Percentiles rank a stretch among this genome's conserved stretches.
Conservation (phyloP, 2,329 filamentous ascomycete genomes). For the Ophiosphaerella herpotricha region DNA sequence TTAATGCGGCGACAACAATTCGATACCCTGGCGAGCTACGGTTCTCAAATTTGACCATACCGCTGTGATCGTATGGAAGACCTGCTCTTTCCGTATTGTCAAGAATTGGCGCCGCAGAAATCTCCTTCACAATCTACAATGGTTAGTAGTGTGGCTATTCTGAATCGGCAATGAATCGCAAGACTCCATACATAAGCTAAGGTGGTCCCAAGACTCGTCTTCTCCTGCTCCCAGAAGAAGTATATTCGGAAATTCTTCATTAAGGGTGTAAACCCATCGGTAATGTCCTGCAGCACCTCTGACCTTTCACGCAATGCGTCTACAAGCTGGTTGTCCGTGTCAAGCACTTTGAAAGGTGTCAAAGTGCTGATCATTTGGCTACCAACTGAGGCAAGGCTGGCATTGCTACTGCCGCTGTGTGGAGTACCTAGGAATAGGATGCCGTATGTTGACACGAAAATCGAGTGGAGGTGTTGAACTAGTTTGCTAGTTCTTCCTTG, state of each 20-base stretch:
- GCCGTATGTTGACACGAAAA: no score
- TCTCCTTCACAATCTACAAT: conserved; percentile 33
- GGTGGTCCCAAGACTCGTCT: conserved; percentile 42
- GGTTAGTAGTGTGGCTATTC: background rate
- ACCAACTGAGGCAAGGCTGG: conserved; percentile 23
- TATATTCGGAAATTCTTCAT: conserved; percentile 45
- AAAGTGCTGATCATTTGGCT: conserved; percentile 35
- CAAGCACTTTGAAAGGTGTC: conserved; percentile 26
- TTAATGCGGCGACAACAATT: conserved; percentile 28
- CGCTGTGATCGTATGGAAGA: conserved; percentile 37
- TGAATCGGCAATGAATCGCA: background rate
- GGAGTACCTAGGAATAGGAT: no score
- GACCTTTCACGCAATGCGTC: conserved; percentile 57
- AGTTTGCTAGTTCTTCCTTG: conserved; percentile 9
- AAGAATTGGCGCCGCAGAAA: conserved; percentile 28
- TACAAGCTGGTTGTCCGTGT: conserved; percentile 53
- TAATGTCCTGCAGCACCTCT: conserved; percentile 47
- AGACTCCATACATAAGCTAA: conserved; percentile 28
- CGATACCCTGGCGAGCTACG: conserved; percentile 28
- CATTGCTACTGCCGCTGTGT: conserved; percentile 14
- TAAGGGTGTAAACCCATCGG: conserved; percentile 44
- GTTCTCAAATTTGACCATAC: conserved; percentile 38
- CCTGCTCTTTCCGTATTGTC: conserved; percentile 44
- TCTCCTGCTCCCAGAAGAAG: conserved; percentile 49
- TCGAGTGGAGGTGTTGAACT: conserved; percentile 32